These are phyloP conservation scores for Diaporthe helianthi DNA, from an alignment of 2,329 filamentous ascomycete species.

Conservation along the genomic window DNA sequence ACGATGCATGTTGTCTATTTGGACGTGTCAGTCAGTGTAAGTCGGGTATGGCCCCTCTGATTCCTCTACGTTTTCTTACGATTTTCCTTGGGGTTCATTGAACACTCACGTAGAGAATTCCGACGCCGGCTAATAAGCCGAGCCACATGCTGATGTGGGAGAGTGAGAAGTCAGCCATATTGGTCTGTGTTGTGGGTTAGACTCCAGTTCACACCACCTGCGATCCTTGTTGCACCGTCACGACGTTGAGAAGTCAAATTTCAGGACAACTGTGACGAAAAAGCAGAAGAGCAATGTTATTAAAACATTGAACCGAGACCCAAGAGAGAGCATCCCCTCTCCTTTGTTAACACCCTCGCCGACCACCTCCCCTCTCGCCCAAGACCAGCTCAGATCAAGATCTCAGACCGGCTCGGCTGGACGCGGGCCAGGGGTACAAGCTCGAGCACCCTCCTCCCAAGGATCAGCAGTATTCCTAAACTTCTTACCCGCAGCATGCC, in stretches of 20 bases:
- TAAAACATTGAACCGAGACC: background rate
- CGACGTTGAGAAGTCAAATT: background rate
- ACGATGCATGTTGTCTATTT: slow-evolving; percentile 50
- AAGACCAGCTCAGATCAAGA: background rate
- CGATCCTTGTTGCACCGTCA: background rate
- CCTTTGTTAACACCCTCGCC: slow-evolving; percentile 12
- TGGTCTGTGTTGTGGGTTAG: background rate
- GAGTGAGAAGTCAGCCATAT: slow-evolving; percentile 39
- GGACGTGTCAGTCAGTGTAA: background rate
- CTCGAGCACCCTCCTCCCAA: background rate
- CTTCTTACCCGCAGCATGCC: background rate
- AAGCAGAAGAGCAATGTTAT: background rate
- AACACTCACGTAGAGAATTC: slow-evolving; percentile 51
- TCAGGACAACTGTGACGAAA: background rate
- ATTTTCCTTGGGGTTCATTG: background rate
- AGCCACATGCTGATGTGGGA: slow-evolving; percentile 51
- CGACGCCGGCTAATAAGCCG: slow-evolving; percentile 46
- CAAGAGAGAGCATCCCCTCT: slow-evolving; percentile 1
- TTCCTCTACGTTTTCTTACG: too few species aligned
- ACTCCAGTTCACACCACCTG: background rate
- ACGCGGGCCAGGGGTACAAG: slow-evolving; percentile 29
- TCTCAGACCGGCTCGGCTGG: slow-evolving; percentile 30
- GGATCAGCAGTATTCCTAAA: too few species aligned
- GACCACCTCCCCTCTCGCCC: background rate
- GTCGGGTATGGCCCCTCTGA: background rate